A percentile compares a stretch with the other conserved stretches of the same genome.
Evolutionary conservation across 805 yeast species (phyloP).

Genomic region (Ogataea ramenticola): DNA sequence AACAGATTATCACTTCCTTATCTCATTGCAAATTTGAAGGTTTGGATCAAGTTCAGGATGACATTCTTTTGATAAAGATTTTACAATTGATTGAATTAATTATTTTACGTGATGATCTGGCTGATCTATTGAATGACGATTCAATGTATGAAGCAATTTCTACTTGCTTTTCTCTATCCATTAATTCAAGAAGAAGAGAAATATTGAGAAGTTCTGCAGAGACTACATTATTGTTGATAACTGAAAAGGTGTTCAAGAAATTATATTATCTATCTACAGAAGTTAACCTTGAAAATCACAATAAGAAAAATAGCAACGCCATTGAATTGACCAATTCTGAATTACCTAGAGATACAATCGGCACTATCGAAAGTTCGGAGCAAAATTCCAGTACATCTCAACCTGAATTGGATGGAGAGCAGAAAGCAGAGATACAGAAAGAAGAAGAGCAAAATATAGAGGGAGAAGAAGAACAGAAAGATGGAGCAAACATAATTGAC

Average conservation of each 20-base stretch:
- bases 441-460: constrained; percentile 3
- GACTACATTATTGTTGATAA: constrained; percentile 62
- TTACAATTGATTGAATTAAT: constrained; percentile 65
- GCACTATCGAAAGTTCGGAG: constrained; percentile 30
- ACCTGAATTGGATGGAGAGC: constrained; percentile 2
- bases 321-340: constrained; percentile 16
- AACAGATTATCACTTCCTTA: constrained; percentile 64
- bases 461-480: constrained; percentile 2
- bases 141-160: constrained; percentile 83
- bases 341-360: constrained; percentile 54
- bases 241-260: constrained; percentile 59
- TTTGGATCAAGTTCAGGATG: constrained; percentile 86
- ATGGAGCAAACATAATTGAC: background rate
- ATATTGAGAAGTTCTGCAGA: constrained; percentile 87
- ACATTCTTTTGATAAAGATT: constrained; percentile 80
- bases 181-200: constrained; percentile 87
- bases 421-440: background rate
- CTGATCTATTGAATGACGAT: constrained; percentile 68
- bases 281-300: constrained; percentile 19
- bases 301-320: constrained; percentile 17
- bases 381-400: background rate
- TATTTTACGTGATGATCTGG: constrained; percentile 54
- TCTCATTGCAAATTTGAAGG: constrained; percentile 96
- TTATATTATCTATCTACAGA: constrained; percentile 41
- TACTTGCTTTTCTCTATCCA: constrained; percentile 85